Evolutionary conservation across 306 rosid genomes (phyloP).

Genomic region (Rosa multiflora): DNA sequence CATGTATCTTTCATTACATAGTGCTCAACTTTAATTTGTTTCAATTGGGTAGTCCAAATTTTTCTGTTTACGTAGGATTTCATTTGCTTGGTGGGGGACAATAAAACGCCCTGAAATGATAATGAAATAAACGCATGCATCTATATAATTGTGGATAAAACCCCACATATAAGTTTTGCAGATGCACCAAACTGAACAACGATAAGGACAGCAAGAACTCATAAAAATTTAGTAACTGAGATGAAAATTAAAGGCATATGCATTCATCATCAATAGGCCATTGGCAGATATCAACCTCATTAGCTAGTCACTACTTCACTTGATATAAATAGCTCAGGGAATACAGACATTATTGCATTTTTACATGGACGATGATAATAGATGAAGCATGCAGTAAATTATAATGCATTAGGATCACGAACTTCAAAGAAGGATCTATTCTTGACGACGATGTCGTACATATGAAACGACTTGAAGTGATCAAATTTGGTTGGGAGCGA

Average conservation of each 20-base stretch:
- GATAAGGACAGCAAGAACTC: background rate
- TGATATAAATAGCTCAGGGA: background rate
- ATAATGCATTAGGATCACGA: constrained; percentile 38
- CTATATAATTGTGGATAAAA: background rate
- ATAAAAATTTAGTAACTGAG: background rate
- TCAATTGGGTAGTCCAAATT: too few relatives aligned
- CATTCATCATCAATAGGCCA: background rate
- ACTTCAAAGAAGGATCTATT: constrained; percentile 73
- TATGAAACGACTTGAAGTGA: constrained; percentile 51
- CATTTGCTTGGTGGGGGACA: background rate
- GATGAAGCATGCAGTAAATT: background rate
- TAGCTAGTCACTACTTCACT: background rate
- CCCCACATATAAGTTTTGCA: background rate
- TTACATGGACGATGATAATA: background rate
- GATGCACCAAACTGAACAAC: background rate
- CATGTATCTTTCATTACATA: too few relatives aligned
- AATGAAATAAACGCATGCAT: background rate
- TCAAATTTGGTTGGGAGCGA: constrained; percentile 58
- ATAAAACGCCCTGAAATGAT: background rate
- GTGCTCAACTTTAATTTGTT: background rate
- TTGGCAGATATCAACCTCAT: background rate
- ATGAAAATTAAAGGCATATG: background rate
- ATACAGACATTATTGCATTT: background rate
- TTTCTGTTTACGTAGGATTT: too few relatives aligned
- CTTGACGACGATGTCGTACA: constrained; percentile 80